Percentiles rank a stretch among this genome's conserved stretches.
These are phyloP conservation scores for Backusella mclennaniae DNA, from an alignment of 192 early-diverging fungal genomes.

Conservation along the genomic window DNA sequence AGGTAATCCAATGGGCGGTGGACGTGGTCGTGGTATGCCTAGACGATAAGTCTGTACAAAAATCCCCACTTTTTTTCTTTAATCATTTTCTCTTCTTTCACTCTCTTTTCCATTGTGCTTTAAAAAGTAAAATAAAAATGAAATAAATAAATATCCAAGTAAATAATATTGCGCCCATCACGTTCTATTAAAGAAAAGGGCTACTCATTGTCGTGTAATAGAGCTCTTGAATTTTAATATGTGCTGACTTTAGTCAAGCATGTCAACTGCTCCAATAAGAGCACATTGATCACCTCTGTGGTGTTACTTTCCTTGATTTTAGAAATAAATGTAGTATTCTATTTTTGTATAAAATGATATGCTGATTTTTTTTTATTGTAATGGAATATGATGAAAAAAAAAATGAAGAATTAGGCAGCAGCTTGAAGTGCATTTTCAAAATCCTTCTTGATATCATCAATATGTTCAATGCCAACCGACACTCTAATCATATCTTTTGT, in stretches of 20 bases:
- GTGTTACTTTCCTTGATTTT: too few relatives aligned
- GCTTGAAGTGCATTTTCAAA: slow-evolving; percentile 53
- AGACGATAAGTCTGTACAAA: slow-evolving; percentile 43
- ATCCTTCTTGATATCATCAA: slow-evolving; percentile 66
- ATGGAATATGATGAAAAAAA: background rate
- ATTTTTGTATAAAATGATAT: too few relatives aligned
- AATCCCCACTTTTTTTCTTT: background rate
- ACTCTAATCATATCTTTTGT: slow-evolving; percentile 81
- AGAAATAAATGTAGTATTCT: too few relatives aligned
- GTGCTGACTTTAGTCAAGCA: too few relatives aligned
- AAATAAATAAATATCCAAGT: background rate
- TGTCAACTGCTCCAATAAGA: too few relatives aligned
- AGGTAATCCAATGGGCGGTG: slow-evolving; percentile 51
- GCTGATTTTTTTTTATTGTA: too few relatives aligned
- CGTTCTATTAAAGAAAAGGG: too few relatives aligned
- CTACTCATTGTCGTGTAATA: too few relatives aligned
- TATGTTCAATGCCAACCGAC: slow-evolving; percentile 81
- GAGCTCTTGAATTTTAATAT: too few relatives aligned
- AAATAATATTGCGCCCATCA: too few relatives aligned
- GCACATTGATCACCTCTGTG: too few relatives aligned
- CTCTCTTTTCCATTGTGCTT: slow-evolving; percentile 2
- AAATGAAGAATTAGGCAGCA: background rate
- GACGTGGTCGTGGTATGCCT: slow-evolving; percentile 67
- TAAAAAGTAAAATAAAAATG: background rate
- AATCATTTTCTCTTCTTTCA: slow-evolving; percentile 9